Base-by-base conservation (phyloP, 139 green algal genomes). In the Dunaliella sp. region DNA sequence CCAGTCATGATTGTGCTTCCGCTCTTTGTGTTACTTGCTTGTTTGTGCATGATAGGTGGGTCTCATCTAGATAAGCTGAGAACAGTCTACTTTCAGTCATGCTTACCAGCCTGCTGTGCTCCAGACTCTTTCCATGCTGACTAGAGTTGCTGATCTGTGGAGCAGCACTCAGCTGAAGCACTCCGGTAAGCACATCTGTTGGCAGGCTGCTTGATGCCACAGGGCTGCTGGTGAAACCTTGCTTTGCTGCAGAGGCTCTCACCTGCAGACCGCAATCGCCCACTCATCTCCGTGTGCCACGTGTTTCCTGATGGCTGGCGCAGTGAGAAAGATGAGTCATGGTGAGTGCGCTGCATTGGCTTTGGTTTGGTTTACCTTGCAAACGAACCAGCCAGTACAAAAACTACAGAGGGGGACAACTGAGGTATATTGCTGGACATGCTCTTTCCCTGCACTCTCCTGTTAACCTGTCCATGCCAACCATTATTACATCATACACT, bases 251-350 rank as follows among this genome's bases (percentile, higher is more conserved):
- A 83, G 78, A 35, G 31, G 35, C 3, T 83, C 32, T 32, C 28
- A 26, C n/a, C 33, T 58, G 78, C 33, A 33, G 22, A 83, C 3
- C 33, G 31, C 28, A 48, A 83, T 3, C 78, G 78, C 3, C 78
- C 31, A 25, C n/a, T 35, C 7, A 48, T 83, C 25, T 32, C 34
- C 3, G 28, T 83, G 22, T 83, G 78, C 78, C 78, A 83, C 22
- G 16, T 3, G 3, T 83, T 83, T 83, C 78, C 78, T 22, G 78
- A 83, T 22, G 7, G 35, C 78, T 83, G 78, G 78, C 33, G 35
- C 78, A 83, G 78, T 3, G 24, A 25, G 78, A 34, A 80, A 25
- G 30, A 80, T 36, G 30, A 80, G 74, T 33, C 74, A 33, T 80
- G 74, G 30, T 80, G 74, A 25, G 48, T 65, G 48, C 16, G 48